A percentile compares a stretch with the other conserved stretches of the same genome.
Evolutionary conservation across 1,284 basidiomycete genomes (phyloP).

Genomic region (Neolentinus lepideus): DNA sequence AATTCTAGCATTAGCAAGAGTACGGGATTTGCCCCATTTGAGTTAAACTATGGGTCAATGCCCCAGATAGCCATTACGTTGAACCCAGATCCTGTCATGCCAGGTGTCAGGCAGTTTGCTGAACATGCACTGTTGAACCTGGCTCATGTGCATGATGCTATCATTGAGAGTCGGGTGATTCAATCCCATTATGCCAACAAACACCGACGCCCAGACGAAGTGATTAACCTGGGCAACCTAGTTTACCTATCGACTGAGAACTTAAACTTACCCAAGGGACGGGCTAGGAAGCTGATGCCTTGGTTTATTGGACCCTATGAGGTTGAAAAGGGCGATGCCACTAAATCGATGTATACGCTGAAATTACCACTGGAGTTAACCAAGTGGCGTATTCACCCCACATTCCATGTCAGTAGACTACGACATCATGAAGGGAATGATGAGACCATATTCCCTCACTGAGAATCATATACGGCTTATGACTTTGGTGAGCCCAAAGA

Average conservation of each 20-base stretch:
- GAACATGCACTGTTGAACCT: conserved; percentile 12
- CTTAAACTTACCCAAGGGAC: conserved; percentile 23
- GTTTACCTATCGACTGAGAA: conserved; percentile 29
- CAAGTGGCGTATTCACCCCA: conserved; percentile 15
- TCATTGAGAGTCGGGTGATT: conserved; percentile 16
- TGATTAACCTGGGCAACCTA: conserved; percentile 13
- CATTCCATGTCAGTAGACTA: conserved; percentile 20
- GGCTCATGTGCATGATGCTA: conserved; percentile 15
- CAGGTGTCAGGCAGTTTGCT: conserved; percentile 16
- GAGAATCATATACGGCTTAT: conserved; percentile 15
- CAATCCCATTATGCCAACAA: conserved; percentile 20
- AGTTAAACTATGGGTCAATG: conserved; percentile 9
- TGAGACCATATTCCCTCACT: conserved; percentile 17
- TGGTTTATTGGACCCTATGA: conserved; percentile 25
- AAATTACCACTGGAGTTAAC: conserved; percentile 18
- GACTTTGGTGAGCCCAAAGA: conserved; percentile 18
- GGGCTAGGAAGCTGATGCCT: conserved; percentile 23
- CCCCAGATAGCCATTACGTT: conserved; percentile 9
- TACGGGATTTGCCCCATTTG: conserved; percentile 1
- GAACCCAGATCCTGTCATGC: background rate
- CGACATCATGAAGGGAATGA: conserved; percentile 18
- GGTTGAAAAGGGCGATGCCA: conserved; percentile 10
- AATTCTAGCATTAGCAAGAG: conserved; percentile 5
- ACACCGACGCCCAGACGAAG: conserved; percentile 8
- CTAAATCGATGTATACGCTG: conserved; percentile 17